Conservation (phyloP, 2,329 filamentous ascomycete genomes). For the Monilinia fructigena region DNA sequence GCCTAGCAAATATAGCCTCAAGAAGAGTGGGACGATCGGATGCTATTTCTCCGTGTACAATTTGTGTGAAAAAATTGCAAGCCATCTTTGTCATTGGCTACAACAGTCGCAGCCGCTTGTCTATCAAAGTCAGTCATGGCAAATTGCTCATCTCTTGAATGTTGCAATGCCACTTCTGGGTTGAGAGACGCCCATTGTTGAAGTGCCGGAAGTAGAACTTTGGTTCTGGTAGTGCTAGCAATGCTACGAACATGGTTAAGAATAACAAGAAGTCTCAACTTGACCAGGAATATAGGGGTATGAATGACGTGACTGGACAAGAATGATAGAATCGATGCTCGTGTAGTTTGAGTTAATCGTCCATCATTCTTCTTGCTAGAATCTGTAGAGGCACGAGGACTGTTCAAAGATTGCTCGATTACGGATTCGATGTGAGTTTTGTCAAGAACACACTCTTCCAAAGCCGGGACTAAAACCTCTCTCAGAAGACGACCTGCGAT, state of each 20-base stretch:
- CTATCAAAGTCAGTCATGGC: conserved; percentile 50
- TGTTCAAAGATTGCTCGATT: conserved; percentile 60
- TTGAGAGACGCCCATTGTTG: conserved; percentile 63
- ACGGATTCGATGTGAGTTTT: conserved; percentile 65
- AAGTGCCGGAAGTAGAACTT: conserved; percentile 73
- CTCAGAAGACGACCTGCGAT: conserved; percentile 61
- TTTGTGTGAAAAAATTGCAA: conserved; percentile 52
- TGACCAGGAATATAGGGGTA: conserved; percentile 68
- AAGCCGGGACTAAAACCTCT: conserved; percentile 65
- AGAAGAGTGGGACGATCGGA: conserved; percentile 54
- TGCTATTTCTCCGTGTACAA: conserved; percentile 47
- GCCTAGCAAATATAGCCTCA: conserved; percentile 63
- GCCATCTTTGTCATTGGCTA: conserved; percentile 57
- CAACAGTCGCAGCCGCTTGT: conserved; percentile 52
- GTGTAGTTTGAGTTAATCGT: conserved; percentile 55
- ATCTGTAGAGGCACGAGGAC: conserved; percentile 44
- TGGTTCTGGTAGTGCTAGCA: conserved; percentile 65
- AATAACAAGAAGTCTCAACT: conserved; percentile 67
- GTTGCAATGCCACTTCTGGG: conserved; percentile 49
- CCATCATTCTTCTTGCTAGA: conserved; percentile 47
- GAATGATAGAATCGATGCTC: conserved; percentile 67
- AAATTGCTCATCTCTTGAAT: conserved; percentile 51
- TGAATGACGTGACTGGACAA: conserved; percentile 69
- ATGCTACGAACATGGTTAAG: conserved; percentile 73
- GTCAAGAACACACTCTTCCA: conserved; percentile 88